Conservation (phyloP, 75 land plant genomes). For the Selaginella moellendorffii region DNA sequence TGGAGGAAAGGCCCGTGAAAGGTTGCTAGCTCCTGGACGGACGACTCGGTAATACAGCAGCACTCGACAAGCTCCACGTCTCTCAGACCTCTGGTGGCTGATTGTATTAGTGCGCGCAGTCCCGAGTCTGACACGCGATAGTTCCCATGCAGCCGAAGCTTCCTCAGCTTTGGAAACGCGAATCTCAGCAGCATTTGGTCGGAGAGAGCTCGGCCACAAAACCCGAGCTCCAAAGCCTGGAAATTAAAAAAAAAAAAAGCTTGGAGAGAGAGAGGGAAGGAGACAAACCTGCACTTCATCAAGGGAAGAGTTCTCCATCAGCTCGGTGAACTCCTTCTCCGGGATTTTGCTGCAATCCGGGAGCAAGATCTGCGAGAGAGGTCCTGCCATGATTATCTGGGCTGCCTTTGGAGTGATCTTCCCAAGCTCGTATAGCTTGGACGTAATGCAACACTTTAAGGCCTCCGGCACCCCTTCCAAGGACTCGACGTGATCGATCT, state of each 20-base stretch:
- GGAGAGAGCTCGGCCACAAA: neutral
- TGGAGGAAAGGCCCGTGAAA: neutral
- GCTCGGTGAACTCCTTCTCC: neutral
- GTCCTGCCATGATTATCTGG: neutral
- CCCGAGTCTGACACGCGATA: neutral
- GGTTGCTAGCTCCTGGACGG: neutral
- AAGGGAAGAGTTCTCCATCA: neutral
- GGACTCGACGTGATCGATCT: neutral
- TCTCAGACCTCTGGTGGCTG: neutral
- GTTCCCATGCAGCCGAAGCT: neutral
- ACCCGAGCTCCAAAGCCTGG: neutral
- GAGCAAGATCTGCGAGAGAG: neutral
- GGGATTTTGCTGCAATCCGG: neutral
- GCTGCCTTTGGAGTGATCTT: neutral
- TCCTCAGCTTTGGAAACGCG: neutral
- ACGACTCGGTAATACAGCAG: neutral
- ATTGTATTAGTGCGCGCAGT: neutral
- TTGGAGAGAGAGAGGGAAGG: neutral
- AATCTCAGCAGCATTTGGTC: neutral
- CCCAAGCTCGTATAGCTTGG: neutral
- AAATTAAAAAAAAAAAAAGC: neutral
- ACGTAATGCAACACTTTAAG: neutral
- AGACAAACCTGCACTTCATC: neutral
- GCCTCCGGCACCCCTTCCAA: neutral
- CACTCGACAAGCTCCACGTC: neutral